These are phyloP conservation scores for Cyberlindnera galapagoensis DNA, from an alignment of 805 yeast genomes.

Conservation along the genomic window DNA sequence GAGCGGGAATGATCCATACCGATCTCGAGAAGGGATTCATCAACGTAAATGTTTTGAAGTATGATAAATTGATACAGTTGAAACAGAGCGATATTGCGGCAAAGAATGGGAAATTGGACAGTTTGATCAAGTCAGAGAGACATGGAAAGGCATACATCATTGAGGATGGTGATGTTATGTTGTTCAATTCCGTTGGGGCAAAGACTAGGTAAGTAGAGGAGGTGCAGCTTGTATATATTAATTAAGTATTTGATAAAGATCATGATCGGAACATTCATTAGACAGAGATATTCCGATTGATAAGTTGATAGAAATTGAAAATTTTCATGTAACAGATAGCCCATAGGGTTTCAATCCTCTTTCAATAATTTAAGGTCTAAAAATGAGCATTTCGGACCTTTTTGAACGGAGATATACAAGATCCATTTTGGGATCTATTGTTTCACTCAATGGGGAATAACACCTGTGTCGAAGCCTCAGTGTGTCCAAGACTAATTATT, in stretches of 20 bases:
- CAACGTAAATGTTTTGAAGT: slow-evolving; percentile 68
- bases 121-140: slow-evolving; percentile 26
- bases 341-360: too few species aligned
- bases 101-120: slow-evolving; percentile 30
- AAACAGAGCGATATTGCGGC: slow-evolving; percentile 12
- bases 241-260: neutral
- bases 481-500: too few species aligned
- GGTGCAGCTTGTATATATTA: slow-evolving; percentile 4
- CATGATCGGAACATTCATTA: neutral
- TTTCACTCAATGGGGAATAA: too few species aligned
- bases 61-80: slow-evolving; percentile 41
- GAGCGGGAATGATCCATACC: slow-evolving; percentile 86
- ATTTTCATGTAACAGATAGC: too few species aligned
- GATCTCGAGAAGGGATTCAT: slow-evolving; percentile 79
- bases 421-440: too few species aligned
- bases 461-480: too few species aligned
- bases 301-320: too few species aligned
- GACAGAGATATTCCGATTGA: too few species aligned
- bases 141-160: slow-evolving; percentile 75
- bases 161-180: slow-evolving; percentile 78
- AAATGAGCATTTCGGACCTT: too few species aligned
- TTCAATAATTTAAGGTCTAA: too few species aligned
- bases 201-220: slow-evolving; percentile 30
- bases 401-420: too few species aligned
- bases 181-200: slow-evolving; percentile 68